Conservation (phyloP, 2,329 filamentous ascomycete genomes). For the Beauveria medogensis region DNA sequence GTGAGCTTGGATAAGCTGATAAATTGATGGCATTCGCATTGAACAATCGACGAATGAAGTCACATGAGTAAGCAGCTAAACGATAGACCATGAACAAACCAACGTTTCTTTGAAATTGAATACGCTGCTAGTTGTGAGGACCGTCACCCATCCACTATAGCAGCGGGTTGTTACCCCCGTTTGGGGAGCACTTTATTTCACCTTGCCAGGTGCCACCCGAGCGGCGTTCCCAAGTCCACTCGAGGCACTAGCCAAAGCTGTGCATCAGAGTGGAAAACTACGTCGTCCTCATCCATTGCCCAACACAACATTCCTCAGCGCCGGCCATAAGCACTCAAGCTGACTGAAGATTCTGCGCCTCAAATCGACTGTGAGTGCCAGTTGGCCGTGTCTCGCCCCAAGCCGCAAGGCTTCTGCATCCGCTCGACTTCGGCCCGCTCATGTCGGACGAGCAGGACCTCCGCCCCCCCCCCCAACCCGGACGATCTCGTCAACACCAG, state of each 20-base stretch:
- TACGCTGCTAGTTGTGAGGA: too few relatives aligned
- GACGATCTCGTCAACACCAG: conserved; percentile 1
- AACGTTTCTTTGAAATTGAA: too few relatives aligned
- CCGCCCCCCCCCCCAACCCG: neutral
- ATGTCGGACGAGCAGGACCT: conserved; percentile 3
- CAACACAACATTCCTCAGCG: neutral
- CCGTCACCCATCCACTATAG: neutral
- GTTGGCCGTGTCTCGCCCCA: neutral
- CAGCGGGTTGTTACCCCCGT: neutral
- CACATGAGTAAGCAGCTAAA: too few relatives aligned
- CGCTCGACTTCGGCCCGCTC: neutral
- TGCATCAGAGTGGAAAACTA: conserved; percentile 11
- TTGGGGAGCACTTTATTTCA: neutral
- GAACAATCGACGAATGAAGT: too few relatives aligned
- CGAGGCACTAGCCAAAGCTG: conserved; percentile 9
- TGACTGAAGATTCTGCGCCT: neutral
- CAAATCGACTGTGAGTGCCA: neutral
- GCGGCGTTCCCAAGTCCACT: conserved; percentile 4
- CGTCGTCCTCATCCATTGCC: conserved; percentile 5
- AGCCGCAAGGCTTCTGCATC: neutral
- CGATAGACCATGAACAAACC: too few relatives aligned
- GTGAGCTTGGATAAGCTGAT: too few relatives aligned
- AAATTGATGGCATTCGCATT: too few relatives aligned
- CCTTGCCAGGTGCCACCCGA: neutral
- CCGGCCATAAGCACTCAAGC: neutral